These are phyloP conservation scores for Aureococcus anophagefferens DNA, from an alignment of 108 stramenopile species.

Conservation along the genomic window DNA sequence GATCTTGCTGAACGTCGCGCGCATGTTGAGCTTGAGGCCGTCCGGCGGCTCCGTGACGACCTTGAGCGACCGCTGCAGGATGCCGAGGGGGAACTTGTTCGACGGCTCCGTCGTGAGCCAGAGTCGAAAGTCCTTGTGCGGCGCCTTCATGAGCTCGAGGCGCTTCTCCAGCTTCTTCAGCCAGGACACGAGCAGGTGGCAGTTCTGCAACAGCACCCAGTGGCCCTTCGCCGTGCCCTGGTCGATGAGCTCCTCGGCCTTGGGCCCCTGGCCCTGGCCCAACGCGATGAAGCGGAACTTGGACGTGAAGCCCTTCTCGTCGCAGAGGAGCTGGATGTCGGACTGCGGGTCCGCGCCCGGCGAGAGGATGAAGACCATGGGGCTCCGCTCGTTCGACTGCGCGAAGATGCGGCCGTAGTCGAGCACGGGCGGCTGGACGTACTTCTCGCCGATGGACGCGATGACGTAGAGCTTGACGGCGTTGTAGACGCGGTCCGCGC, in stretches of 20 bases:
- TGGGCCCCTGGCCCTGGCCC: slow-evolving; percentile 57
- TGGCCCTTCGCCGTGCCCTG: slow-evolving; percentile 46
- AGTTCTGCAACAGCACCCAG: slow-evolving; percentile 64
- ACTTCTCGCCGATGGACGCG: slow-evolving; percentile 44
- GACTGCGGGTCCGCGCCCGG: slow-evolving; percentile 59
- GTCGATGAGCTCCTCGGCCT: slow-evolving; percentile 54
- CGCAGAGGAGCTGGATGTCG: slow-evolving; percentile 50
- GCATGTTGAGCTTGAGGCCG: slow-evolving; percentile 63
- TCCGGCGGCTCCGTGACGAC: slow-evolving; percentile 65
- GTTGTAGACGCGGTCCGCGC: slow-evolving; percentile 59
- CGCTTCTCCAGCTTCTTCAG: slow-evolving; percentile 49
- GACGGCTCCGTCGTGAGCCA: slow-evolving; percentile 68
- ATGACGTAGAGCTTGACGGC: slow-evolving; percentile 51
- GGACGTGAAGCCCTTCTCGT: slow-evolving; percentile 44
- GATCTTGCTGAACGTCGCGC: slow-evolving; percentile 43
- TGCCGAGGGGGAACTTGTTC: slow-evolving; percentile 61
- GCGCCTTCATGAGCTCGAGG: slow-evolving; percentile 40
- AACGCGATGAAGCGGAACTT: slow-evolving; percentile 31
- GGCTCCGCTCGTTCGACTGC: slow-evolving; percentile 32
- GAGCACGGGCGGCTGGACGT: slow-evolving; percentile 58
- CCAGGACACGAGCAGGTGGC: slow-evolving; percentile 57
- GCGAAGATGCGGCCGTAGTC: slow-evolving; percentile 49
- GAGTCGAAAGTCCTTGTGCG: slow-evolving; percentile 49
- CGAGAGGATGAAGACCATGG: slow-evolving; percentile 58
- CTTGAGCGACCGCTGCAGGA: slow-evolving; percentile 56